Percentiles rank a stretch among this genome's conserved stretches.
These are phyloP conservation scores for Nigrospora sphaerica DNA, from an alignment of 2,329 filamentous ascomycete genomes.

Conservation along the genomic window DNA sequence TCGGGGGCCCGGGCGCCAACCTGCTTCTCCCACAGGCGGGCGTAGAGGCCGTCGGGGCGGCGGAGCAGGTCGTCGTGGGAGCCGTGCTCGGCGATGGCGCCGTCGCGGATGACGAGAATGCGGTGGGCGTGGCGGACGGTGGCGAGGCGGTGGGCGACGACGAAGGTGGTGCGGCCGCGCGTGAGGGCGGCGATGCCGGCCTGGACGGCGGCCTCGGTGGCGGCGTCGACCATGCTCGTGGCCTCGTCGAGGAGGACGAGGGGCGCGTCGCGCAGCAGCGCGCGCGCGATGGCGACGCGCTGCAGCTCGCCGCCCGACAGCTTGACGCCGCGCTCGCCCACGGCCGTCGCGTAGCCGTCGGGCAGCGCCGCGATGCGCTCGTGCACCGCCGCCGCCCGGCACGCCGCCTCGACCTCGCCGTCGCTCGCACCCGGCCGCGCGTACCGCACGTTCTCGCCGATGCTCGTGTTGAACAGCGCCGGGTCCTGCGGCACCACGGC, in stretches of 20 bases:
- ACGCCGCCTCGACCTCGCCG: constrained; percentile 47
- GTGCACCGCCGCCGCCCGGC: constrained; percentile 48
- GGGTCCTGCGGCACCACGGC: constrained; percentile 51
- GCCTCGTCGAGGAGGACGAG: constrained; percentile 67
- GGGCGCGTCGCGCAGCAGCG: constrained; percentile 61
- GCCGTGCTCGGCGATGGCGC: neutral
- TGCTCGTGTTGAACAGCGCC: constrained; percentile 49
- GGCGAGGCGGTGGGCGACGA: constrained; percentile 29
- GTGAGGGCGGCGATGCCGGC: constrained; percentile 23
- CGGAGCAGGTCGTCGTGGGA: no score
- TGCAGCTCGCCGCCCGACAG: constrained; percentile 55
- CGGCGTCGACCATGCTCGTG: constrained; percentile 60
- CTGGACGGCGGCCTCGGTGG: constrained; percentile 52
- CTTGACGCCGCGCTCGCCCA: constrained; percentile 18
- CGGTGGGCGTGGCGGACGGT: constrained; percentile 51
- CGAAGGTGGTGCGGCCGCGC: neutral
- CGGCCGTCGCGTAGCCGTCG: constrained; percentile 28
- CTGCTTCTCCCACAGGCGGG: no score
- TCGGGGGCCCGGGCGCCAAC: no score
- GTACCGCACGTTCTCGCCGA: constrained; percentile 54
- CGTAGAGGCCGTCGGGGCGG: no score
- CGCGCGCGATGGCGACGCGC: constrained; percentile 53
- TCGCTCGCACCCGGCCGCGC: constrained; percentile 47
- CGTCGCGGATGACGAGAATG: constrained; percentile 43
- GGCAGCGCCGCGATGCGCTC: constrained; percentile 49